These are phyloP conservation scores for Penicillium sp. DNA, from an alignment of 2,329 filamentous ascomycete species.

Conservation along the genomic window DNA sequence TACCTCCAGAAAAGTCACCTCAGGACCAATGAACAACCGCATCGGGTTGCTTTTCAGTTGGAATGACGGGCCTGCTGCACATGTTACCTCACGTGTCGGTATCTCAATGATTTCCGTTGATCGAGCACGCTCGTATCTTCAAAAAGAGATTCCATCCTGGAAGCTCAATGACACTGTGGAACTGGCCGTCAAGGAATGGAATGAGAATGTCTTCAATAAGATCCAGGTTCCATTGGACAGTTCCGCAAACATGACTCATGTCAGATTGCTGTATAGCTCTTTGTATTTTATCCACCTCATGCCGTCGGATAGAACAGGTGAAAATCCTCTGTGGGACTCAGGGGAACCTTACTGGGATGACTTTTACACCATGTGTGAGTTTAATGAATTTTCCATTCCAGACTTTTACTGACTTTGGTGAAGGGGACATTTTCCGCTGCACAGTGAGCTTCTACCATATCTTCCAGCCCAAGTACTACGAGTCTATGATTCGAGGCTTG, in stretches of 20 bases:
- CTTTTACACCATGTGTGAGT: slow-evolving; percentile 58
- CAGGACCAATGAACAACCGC: slow-evolving; percentile 55
- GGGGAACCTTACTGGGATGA: slow-evolving; percentile 70
- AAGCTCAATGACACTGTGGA: slow-evolving; percentile 57
- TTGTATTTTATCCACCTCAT: slow-evolving; percentile 67
- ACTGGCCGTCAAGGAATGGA: slow-evolving; percentile 60
- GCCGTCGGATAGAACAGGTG: slow-evolving; percentile 69
- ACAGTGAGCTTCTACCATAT: slow-evolving; percentile 67
- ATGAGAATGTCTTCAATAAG: slow-evolving; percentile 54
- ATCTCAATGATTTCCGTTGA: slow-evolving; percentile 66
- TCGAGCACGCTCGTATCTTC: slow-evolving; percentile 66
- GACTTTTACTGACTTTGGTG: slow-evolving; percentile 13
- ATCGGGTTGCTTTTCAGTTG: slow-evolving; percentile 63
- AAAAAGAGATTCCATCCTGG: slow-evolving; percentile 65
- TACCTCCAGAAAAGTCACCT: slow-evolving; percentile 51
- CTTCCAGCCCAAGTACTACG: slow-evolving; percentile 62
- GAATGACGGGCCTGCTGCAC: slow-evolving; percentile 52
- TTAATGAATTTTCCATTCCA: slow-evolving; percentile 21
- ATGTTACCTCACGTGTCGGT: slow-evolving; percentile 63
- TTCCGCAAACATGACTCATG: slow-evolving; percentile 31
- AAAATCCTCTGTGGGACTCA: slow-evolving; percentile 67
- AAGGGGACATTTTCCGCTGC: slow-evolving; percentile 67
- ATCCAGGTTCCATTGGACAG: slow-evolving; percentile 39
- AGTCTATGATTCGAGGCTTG: slow-evolving; percentile 66
- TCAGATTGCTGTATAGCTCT: slow-evolving; percentile 34